Base-by-base conservation (phyloP, 805 yeast species). In the Wickerhamiella kurtzmanii region DNA sequence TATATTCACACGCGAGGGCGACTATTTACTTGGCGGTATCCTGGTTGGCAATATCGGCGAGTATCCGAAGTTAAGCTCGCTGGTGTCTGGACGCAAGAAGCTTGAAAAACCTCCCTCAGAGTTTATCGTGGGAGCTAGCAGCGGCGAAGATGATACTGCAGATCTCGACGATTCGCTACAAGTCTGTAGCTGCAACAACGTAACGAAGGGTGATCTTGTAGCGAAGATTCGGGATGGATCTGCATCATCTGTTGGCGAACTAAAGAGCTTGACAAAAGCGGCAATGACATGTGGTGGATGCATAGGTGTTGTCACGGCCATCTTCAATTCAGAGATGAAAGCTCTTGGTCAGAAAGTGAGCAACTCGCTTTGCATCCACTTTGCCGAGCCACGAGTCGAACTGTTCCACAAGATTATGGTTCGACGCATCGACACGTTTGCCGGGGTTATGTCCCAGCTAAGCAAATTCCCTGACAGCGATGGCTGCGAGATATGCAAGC, bases 271-370 rank as follows among this genome's bases (percentile, higher is more conserved):
- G 41, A 64, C 69, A 4, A 65, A 65, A 46, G 68, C 69, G 2
- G 69, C 64, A 19, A 63, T 68, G 18, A 65, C 68, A 1, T 65
- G 69, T 47, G 68, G 69, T 43, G 69, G 68, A 6, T 65, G 69
- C 53, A 64, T 62, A 39, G 64, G 66, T 5, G 62, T 65, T 1
- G 61, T 65, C 50, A 64, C 64, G 51, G 60, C 62, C 19, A 61
- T 65, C 6, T 65, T 64, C 49, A 64, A 61, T 35, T 51, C 61
- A 2, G 67, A 64, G 43, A 60, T 65, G 67, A 61, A 61, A 49
- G 59, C 60, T 21, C 52, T 62, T 56, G 68, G 69, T 11, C 54
- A 62, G 41, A 56, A 58, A 22, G 56, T 65, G 2, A 60, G 66
- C 20, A 61, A 56, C 45, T 51, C 63, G 4, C 47, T 65, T 21